These are phyloP conservation scores for Oehlia diaphana DNA, from an alignment of 192 early-diverging fungal species.

Conservation along the genomic window DNA sequence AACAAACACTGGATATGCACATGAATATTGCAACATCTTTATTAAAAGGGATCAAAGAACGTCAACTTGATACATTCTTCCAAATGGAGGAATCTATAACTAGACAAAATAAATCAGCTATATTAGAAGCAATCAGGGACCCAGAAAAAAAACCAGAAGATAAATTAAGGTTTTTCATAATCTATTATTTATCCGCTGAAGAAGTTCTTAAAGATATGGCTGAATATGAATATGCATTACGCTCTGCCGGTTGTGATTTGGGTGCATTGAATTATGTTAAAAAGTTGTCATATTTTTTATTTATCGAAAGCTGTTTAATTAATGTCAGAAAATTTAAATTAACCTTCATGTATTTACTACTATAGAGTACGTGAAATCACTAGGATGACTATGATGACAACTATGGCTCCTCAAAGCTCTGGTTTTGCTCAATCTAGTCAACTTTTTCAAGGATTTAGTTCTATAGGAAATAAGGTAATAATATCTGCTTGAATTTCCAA, in stretches of 20 bases:
- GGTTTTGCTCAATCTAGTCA: conserved; percentile 52
- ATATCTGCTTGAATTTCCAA: not conserved
- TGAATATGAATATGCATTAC: conserved; percentile 80
- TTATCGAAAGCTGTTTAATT: not conserved
- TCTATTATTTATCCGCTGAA: conserved; percentile 80
- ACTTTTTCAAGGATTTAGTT: conserved; percentile 62
- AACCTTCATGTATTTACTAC: not conserved
- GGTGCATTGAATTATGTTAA: conserved; percentile 82
- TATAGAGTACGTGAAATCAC: conserved; percentile 56
- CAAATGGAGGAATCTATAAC: conserved; percentile 89
- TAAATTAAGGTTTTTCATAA: conserved; percentile 87
- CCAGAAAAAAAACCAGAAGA: conserved; percentile 82
- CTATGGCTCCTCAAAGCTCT: conserved; percentile 42
- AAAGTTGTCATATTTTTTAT: conserved; percentile 51
- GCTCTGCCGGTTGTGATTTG: conserved; percentile 71
- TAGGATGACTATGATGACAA: conserved; percentile 59
- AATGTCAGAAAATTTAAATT: not conserved
- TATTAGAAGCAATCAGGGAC: conserved; percentile 85
- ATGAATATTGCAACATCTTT: conserved; percentile 96
- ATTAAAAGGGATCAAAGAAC: conserved; percentile 85
- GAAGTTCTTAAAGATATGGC: conserved; percentile 78
- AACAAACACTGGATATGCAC: conserved; percentile 95
- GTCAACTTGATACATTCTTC: conserved; percentile 93
- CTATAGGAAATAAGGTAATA: conserved; percentile 69
- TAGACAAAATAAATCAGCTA: conserved; percentile 71